Evolutionary conservation across 2,329 filamentous ascomycete genomes (phyloP), one percentile per base, ranked within the genome.

Genomic region (Fusarium miscanthi): DNA sequence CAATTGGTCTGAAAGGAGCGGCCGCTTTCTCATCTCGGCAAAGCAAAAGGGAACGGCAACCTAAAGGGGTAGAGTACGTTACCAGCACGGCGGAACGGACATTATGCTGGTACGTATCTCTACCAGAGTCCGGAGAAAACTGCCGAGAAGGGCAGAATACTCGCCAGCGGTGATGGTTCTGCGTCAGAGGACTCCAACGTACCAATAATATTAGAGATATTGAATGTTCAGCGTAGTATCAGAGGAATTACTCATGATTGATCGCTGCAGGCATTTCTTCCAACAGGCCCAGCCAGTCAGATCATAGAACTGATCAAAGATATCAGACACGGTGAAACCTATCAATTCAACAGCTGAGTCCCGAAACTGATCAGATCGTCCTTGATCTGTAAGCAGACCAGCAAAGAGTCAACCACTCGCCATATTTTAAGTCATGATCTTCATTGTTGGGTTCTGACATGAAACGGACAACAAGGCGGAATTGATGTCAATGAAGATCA

Each of bases 81-180:
- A 75, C 75, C 75, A 69, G 58, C 63, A 59, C 58, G 60, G 72
- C 72, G 75, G 75, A 74, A 77, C 72, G 53, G 72, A 52, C 58
- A 52, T 48, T 37, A 48, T 63, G 54, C 21, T 23, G 40, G 40
- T 66, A 70, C 49, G 51, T 46, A 31, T 33, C 11, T 54, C 11
- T 23, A 52, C 31, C 23, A 43, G 30, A 30, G 40, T 43, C 46
- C 73, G 75, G 75, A 65, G 73, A 69, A 66, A 73, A 67, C 57
- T 74, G 41, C 75, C 75, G 75, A 77, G 72, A 66, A 62, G 42
- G 62, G 71, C 61, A 63, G 52, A 56, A 56, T 49, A 63, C 66
- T 54, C 43, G 37, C 53, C 38, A 27, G 33, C n/a, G 33, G 70
- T 59, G 56, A 51, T 25, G 52, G 49, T 49, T 49, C n/a, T 57